Conservation (phyloP, 2,329 filamentous ascomycete genomes). For the Xylaria arbuscula region DNA sequence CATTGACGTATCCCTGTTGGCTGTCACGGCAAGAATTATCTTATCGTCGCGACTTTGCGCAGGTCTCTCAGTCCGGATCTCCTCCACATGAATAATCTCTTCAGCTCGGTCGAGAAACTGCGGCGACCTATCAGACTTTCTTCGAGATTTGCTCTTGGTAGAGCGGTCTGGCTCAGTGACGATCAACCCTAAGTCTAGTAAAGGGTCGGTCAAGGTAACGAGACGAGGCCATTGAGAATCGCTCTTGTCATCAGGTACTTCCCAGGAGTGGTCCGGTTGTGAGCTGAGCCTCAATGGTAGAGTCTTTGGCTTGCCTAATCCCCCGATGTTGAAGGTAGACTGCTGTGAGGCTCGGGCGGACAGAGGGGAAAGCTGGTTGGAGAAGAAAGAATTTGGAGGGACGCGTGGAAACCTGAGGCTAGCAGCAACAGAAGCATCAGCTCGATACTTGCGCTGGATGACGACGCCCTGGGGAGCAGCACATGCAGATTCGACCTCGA, state of each 20-base stretch:
- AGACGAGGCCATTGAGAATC: slow-evolving; percentile 77
- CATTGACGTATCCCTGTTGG: slow-evolving; percentile 78
- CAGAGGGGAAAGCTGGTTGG: slow-evolving; percentile 70
- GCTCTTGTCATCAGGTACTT: slow-evolving; percentile 62
- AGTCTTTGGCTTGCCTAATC: slow-evolving; percentile 65
- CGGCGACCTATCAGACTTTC: slow-evolving; percentile 55
- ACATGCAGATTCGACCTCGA: slow-evolving; percentile 90
- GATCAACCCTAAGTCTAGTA: slow-evolving; percentile 86
- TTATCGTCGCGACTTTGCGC: slow-evolving; percentile 54
- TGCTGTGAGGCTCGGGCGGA: slow-evolving; percentile 61
- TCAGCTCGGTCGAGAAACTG: slow-evolving; percentile 78
- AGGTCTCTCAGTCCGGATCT: slow-evolving; percentile 64
- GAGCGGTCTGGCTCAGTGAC: slow-evolving; percentile 67
- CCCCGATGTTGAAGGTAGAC: slow-evolving; percentile 67
- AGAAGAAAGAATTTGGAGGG: slow-evolving; percentile 86
- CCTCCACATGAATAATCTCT: slow-evolving; percentile 85
- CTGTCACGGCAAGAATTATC: slow-evolving; percentile 81
- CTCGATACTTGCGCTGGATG: slow-evolving; percentile 79
- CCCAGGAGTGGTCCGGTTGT: slow-evolving; percentile 69
- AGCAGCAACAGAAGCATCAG: slow-evolving; percentile 61
- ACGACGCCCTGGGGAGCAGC: slow-evolving; percentile 85
- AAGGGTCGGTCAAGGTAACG: slow-evolving; percentile 85
- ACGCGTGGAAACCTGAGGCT: slow-evolving; percentile 69
- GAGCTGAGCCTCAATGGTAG: slow-evolving; percentile 64
- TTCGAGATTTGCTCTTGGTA: slow-evolving; percentile 53